Base-by-base conservation (phyloP, 768 basidiomycete species). In the Boletus pseudo-olivaceus region DNA sequence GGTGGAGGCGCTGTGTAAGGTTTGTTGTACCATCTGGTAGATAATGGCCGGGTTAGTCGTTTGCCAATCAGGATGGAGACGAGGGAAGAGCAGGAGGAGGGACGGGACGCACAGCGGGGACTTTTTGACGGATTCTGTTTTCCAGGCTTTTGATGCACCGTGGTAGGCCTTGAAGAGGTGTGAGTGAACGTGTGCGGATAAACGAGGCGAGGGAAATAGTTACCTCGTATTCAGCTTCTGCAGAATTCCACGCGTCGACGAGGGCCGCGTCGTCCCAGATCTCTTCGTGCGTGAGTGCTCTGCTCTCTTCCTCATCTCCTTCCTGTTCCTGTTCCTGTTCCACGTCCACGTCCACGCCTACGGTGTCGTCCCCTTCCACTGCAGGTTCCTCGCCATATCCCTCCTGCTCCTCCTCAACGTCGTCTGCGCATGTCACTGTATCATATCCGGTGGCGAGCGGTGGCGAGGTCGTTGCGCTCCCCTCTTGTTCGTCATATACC, bases 261-360 rank as follows among this genome's bases (percentile, higher is more conserved):
- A 93, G 78, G 5, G 87, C 88, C 34, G 87, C 86, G 66, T 93
- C 90, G 59, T 93, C 90, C 90, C 90, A 93, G 35, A 90, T 83
- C 62, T 93, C 90, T 45, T 84, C 80, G 33, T 85, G 78, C 9
- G 85, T 82, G 54, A 90, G 76, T 51, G 82, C 76, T 27, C 84
- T 77, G 58, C 84, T 83, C 62, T 85, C 82, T 27, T 77, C 74
- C 11, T 75, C 74, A n/a, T n/a, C n/a, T n/a, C n/a, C n/a, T n/a
- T n/a, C n/a, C n/a, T n/a, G n/a, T 5, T 53, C 57, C 17, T 66
- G 70, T n/a, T 72, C 82, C 32, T 43, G 17, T 6, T 4, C 35
- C 17, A 4, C 12, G 3, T 76, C 73, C 19, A 73, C 73, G 4
- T 49, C 53, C n/a, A 1, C 73, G 5, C 62, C 62, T 15, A 66